Evolutionary conservation across 805 yeast genomes (phyloP), one percentile per base, ranked within the genome.

Genomic region (Cyberlindnera petersonii): DNA sequence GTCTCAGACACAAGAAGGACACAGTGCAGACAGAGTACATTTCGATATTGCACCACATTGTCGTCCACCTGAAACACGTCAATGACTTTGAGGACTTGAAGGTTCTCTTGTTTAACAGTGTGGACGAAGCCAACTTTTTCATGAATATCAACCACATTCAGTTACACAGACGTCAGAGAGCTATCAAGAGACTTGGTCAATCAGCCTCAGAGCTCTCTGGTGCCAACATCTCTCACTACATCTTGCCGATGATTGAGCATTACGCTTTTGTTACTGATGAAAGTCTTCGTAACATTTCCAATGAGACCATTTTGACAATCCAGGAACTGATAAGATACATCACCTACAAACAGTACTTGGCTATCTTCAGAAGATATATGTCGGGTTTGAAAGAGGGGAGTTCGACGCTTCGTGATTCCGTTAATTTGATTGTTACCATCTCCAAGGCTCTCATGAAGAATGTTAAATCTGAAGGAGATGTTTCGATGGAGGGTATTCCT

Each of bases 71-170:
- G 7, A 61, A 62, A 26, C 62, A 68, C 49, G 63, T 60, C 42
- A 64, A 64, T 4, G 86, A 75, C 3, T 64, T 87, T 26, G 64
- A 67, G 18, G 91, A 84, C 49, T 70, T 89, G 88, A 71, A 74
- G 40, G 68, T 74, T 1, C 62, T 91, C 27, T 60, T 81, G 1
- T 72, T 66, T 51, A 69, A 73, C 36, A 81, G 80, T 29, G 94
- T 87, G 50, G 91, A 81, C 26, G 97, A 88, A 51, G 83, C 87
- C 4, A 81, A 86, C 59, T 84, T 86, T 55, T 86, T 86, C 61
- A 58, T 64, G 30, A 87, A 88, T 51, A 70, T 93, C 33, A 73
- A 72, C 43, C 96, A 91, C 59, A 79, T 91, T 26, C 98, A 91
- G 64, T 52, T 82, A 9, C 87, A 82, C 54, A 77, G 95, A 63